These are phyloP conservation scores for Epichloe brachyelytri DNA, from an alignment of 2,329 filamentous ascomycete genomes.

Conservation along the genomic window DNA sequence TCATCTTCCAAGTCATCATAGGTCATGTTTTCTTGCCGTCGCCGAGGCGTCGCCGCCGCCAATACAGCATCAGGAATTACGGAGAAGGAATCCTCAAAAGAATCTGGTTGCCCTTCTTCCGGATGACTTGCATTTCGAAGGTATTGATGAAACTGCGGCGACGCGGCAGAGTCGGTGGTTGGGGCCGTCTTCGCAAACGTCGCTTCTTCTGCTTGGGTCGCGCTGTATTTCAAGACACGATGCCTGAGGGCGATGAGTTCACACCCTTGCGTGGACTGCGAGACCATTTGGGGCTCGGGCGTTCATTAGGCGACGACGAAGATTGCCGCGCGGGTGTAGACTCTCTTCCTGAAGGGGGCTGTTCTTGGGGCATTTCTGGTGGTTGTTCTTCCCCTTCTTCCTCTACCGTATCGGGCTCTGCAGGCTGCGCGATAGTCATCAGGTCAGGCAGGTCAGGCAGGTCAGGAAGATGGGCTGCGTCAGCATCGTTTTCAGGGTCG, in stretches of 20 bases:
- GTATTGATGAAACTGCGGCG: constrained; percentile 3
- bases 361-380: constrained; percentile 6
- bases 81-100: constrained; percentile 44
- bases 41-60: constrained; percentile 33
- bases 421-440: neutral
- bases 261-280: constrained; percentile 23
- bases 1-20: constrained; percentile 7
- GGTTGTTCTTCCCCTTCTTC: neutral
- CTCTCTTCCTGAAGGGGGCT: constrained; percentile 4
- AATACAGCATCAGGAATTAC: constrained; percentile 40
- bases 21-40: constrained; percentile 5
- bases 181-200: neutral
- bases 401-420: neutral
- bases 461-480: constrained; percentile 5
- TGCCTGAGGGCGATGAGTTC: constrained; percentile 20
- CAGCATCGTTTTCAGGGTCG: neutral
- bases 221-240: constrained; percentile 20
- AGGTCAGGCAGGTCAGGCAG: constrained; percentile 5
- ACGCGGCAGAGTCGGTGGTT: neutral
- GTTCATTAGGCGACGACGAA: constrained; percentile 12
- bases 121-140: constrained; percentile 5
- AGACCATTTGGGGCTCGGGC: constrained; percentile 16
- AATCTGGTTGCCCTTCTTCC: constrained; percentile 18
- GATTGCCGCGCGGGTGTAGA: neutral
- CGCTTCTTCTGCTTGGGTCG: constrained; percentile 12